A percentile compares a stretch with the other conserved stretches of the same genome.
Evolutionary conservation across 2,329 filamentous ascomycete genomes (phyloP).

Genomic region (Exophiala dermatitidis): DNA sequence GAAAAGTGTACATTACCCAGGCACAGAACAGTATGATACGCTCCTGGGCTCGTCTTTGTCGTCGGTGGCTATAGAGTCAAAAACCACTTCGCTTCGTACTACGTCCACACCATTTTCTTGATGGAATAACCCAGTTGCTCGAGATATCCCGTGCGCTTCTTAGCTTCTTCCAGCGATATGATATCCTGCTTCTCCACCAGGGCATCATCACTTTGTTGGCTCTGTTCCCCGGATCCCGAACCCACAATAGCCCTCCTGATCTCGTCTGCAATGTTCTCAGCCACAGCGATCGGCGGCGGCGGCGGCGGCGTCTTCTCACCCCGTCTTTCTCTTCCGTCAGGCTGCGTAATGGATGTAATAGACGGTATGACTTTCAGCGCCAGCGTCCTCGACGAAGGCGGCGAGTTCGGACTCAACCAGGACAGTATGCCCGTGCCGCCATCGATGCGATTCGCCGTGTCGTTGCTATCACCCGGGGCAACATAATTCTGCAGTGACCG

Average conservation of each 20-base stretch:
- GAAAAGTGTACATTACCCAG: no score
- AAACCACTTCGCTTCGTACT: slow-evolving; percentile 11
- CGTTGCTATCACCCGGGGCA: slow-evolving; percentile 34
- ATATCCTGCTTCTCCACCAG: slow-evolving; percentile 59
- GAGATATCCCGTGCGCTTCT: slow-evolving; percentile 74
- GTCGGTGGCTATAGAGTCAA: no score
- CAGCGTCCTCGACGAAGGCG: slow-evolving; percentile 32
- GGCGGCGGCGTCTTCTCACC: background rate
- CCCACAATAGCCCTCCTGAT: slow-evolving; percentile 60
- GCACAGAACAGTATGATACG: background rate
- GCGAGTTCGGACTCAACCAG: slow-evolving; percentile 31
- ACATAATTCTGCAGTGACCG: slow-evolving; percentile 60
- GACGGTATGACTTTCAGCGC: slow-evolving; percentile 39
- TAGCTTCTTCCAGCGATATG: slow-evolving; percentile 76
- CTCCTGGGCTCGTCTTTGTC: background rate
- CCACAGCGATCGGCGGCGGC: slow-evolving; percentile 39
- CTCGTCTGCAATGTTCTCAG: slow-evolving; percentile 63
- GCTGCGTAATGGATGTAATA: slow-evolving; percentile 5
- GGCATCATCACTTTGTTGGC: slow-evolving; percentile 25
- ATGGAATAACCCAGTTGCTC: slow-evolving; percentile 83
- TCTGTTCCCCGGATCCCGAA: slow-evolving; percentile 13
- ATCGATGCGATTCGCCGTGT: slow-evolving; percentile 18
- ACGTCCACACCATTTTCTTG: slow-evolving; percentile 87
- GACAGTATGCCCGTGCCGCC: slow-evolving; percentile 39
- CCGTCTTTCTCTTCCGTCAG: background rate